Evolutionary conservation across 2,329 filamentous ascomycete species (phyloP).

Genomic region (Arthrinium phaeospermum): DNA sequence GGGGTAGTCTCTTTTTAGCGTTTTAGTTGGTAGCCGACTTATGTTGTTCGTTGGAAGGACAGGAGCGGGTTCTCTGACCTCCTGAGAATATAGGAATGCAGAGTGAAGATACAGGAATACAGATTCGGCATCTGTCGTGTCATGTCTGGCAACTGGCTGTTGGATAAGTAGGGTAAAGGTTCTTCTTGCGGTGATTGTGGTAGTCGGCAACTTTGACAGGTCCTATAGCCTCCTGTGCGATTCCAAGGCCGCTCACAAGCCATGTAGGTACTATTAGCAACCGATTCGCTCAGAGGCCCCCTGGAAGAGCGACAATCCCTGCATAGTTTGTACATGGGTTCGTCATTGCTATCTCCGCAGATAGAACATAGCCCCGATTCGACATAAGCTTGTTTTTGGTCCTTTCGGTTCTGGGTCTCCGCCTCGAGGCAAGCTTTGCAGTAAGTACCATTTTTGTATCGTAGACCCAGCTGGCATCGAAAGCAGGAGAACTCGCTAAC

Average conservation of each 20-base stretch:
- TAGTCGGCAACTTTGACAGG: neutral
- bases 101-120: too few relatives aligned
- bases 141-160: too few relatives aligned
- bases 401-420: too few relatives aligned
- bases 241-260: neutral
- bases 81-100: too few relatives aligned
- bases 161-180: too few relatives aligned
- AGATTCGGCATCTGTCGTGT: too few relatives aligned
- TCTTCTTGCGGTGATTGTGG: neutral
- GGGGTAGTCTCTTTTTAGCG: too few relatives aligned
- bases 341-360: neutral
- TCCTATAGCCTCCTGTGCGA: neutral
- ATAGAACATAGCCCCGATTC: neutral
- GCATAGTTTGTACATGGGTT: neutral
- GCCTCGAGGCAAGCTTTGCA: neutral
- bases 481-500: neutral
- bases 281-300: neutral
- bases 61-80: too few relatives aligned
- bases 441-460: neutral
- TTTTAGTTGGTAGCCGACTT: too few relatives aligned
- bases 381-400: neutral
- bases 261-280: neutral
- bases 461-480: neutral
- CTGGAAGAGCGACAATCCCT: too few relatives aligned
- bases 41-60: too few relatives aligned